Evolutionary conservation across 805 yeast genomes (phyloP).

Genomic region (Millerozyma miso): DNA sequence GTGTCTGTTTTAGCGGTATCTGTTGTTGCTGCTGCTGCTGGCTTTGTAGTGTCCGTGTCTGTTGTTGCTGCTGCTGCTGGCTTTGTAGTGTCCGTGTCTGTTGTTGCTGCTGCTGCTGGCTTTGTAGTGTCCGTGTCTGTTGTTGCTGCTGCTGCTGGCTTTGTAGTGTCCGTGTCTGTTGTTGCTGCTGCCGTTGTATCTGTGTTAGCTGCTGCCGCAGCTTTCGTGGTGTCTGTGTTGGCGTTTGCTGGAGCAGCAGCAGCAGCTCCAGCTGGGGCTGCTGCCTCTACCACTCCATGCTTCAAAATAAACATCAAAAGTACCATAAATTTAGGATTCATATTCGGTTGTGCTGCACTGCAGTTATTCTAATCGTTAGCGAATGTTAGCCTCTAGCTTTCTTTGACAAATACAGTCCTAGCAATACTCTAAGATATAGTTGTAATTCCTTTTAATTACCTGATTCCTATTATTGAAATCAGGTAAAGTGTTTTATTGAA

Average conservation of each 20-base stretch:
- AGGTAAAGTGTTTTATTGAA: background rate
- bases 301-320: background rate
- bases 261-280: slow-evolving; percentile 5
- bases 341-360: too few relatives aligned
- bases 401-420: too few relatives aligned
- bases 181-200: slow-evolving; percentile 6
- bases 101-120: slow-evolving; percentile 11
- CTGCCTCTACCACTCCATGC: background rate
- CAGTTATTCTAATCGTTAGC: too few relatives aligned
- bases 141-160: slow-evolving; percentile 6
- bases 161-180: slow-evolving; percentile 9
- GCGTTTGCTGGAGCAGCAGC: slow-evolving; percentile 8
- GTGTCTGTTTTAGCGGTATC: slow-evolving; percentile 14
- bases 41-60: slow-evolving; percentile 12
- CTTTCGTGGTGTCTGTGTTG: slow-evolving; percentile 2
- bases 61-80: slow-evolving; percentile 12
- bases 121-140: slow-evolving; percentile 7
- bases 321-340: background rate
- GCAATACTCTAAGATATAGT: too few relatives aligned
- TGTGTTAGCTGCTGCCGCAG: slow-evolving; percentile 10
- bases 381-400: too few relatives aligned
- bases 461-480: too few relatives aligned
- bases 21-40: slow-evolving; percentile 12
- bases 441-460: too few relatives aligned
- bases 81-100: slow-evolving; percentile 13